Conservation (phyloP, 352 stramenopile genomes). For the Phytophthora tubulina region DNA sequence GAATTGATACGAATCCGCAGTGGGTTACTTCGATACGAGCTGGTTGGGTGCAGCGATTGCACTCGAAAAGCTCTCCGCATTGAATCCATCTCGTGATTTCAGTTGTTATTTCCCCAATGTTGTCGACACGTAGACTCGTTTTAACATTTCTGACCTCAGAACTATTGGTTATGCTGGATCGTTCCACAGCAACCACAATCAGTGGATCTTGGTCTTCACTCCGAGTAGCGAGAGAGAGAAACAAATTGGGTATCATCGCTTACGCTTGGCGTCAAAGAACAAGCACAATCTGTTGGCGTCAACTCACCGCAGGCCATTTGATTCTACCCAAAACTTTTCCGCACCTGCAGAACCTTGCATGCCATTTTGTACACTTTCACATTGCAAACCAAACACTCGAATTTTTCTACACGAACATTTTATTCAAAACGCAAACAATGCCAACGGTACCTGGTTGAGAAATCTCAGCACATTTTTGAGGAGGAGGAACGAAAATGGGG, state of each 20-base stretch:
- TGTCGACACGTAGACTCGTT: too few species aligned
- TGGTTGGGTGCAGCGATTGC: too few species aligned
- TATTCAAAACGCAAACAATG: background rate
- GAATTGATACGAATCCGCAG: too few species aligned
- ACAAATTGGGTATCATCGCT: background rate
- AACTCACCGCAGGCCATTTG: too few species aligned
- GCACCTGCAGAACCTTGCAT: too few species aligned
- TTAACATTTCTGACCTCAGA: too few species aligned
- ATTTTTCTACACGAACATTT: background rate
- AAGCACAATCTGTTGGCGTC: background rate
- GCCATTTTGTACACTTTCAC: too few species aligned
- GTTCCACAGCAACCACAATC: constrained; percentile 1
- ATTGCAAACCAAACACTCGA: background rate
- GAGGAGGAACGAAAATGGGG: too few species aligned
- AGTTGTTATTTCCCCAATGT: background rate
- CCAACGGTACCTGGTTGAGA: background rate
- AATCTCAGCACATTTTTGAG: too few species aligned
- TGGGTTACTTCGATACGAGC: too few species aligned
- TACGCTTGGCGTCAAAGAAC: background rate
- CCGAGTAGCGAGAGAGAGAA: background rate
- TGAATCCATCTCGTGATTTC: background rate
- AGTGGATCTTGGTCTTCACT: background rate
- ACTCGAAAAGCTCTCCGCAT: too few species aligned
- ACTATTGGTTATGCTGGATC: background rate
- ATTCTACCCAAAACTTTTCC: too few species aligned